These are phyloP conservation scores for Cladobotryum protrusum DNA, from an alignment of 2,329 filamentous ascomycete species.

Conservation along the genomic window DNA sequence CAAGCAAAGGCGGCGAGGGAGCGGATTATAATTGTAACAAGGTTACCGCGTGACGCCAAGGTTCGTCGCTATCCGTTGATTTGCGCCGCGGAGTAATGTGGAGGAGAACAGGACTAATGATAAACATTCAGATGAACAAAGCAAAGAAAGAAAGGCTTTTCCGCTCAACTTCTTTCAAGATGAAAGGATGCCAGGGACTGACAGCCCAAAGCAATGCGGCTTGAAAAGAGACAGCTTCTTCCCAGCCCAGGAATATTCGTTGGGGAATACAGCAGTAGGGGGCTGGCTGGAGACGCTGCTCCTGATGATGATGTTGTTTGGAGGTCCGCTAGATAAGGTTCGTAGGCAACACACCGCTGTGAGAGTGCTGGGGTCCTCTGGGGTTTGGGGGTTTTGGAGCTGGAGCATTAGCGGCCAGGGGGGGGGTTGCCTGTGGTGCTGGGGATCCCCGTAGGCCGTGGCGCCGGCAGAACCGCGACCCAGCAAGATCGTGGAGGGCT, in stretches of 20 bases:
- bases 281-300: background rate
- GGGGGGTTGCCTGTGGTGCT: background rate
- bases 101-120: conserved; percentile 2
- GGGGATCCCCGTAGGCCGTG: background rate
- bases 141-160: background rate
- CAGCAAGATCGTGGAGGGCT: background rate
- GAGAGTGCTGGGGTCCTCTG: background rate
- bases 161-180: background rate
- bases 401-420: background rate
- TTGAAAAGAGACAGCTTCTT: conserved; percentile 1
- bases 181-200: conserved; percentile 1
- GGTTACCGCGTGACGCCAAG: conserved; percentile 2
- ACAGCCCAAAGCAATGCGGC: conserved; percentile 3
- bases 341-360: background rate
- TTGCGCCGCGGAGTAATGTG: conserved; percentile 6
- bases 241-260: background rate
- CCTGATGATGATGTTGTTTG: background rate
- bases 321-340: conserved; percentile 9
- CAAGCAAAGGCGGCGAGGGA: background rate
- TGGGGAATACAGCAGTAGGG: background rate
- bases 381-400: background rate
- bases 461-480: background rate
- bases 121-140: background rate
- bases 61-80: background rate
- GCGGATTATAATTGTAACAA: background rate